These are phyloP conservation scores for Tulasnella sp. DNA, from an alignment of 768 basidiomycete genomes.

Conservation along the genomic window DNA sequence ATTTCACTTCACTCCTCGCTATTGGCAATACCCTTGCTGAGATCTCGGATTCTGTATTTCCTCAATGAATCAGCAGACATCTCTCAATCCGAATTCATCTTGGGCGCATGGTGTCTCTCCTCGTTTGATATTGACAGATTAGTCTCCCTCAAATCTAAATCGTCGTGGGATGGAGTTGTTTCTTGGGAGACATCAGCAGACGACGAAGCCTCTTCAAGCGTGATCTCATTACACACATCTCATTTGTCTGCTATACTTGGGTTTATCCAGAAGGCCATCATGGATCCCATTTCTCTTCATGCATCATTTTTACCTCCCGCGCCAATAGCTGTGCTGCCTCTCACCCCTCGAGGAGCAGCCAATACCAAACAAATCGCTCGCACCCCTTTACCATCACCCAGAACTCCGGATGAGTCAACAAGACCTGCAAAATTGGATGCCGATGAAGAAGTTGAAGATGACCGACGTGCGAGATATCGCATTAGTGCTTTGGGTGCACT, in stretches of 20 bases:
- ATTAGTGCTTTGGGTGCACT: slow-evolving; percentile 54
- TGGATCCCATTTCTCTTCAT: slow-evolving; percentile 52
- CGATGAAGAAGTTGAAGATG: slow-evolving; percentile 54
- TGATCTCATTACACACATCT: not conserved
- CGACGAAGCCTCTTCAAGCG: not conserved
- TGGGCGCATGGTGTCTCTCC: slow-evolving; percentile 63
- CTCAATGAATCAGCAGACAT: slow-evolving; percentile 36
- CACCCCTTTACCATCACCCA: not conserved
- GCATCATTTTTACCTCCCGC: slow-evolving; percentile 46
- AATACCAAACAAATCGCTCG: not conserved
- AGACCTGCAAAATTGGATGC: slow-evolving; percentile 30
- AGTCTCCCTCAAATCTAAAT: slow-evolving; percentile 38
- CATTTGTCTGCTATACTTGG: slow-evolving; percentile 28
- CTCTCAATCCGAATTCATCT: slow-evolving; percentile 41
- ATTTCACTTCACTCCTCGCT: slow-evolving; percentile 52
- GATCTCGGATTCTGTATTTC: slow-evolving; percentile 39
- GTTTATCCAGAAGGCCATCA: slow-evolving; percentile 41
- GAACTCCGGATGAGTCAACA: slow-evolving; percentile 2
- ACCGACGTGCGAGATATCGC: slow-evolving; percentile 55
- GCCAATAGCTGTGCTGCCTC: not conserved
- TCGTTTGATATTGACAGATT: slow-evolving; percentile 58
- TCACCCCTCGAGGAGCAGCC: not conserved
- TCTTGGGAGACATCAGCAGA: slow-evolving; percentile 9
- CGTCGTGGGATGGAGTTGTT: slow-evolving; percentile 40
- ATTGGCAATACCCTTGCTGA: slow-evolving; percentile 39